Base-by-base conservation (phyloP, 2,329 filamentous ascomycete species). In the Pezicula carpinea region DNA sequence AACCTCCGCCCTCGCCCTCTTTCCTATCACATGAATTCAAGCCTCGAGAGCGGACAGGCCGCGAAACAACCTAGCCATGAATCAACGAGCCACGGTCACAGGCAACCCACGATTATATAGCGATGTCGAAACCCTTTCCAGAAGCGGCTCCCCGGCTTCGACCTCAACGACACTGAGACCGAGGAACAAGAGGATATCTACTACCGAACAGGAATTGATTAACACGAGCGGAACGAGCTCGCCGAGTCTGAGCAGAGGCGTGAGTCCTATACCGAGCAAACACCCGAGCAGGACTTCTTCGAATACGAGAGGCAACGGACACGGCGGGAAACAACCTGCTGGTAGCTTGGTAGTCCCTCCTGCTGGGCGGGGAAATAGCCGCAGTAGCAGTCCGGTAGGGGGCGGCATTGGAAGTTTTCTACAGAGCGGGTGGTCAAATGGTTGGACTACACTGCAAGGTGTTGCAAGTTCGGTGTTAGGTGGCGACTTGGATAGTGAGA, bases 201-300 rank as follows among this genome's bases (percentile, higher is more conserved):
- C 51, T n/a, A 50, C 53, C 14, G 60, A 63, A 43, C 58, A 60
- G 39, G 62, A 64, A 45, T 51, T 64, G 23, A 49, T 54, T 6
- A 59, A 44, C 29, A 61, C 56, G 17, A 54, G 52, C 47, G 55
- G 53, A 22, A 60, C 49, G 3, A 56, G 52, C 53, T 70, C 66
- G 49, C 63, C 69, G 34, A 53, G 60, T 14, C 57, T 68, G 19
- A 74, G 71, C 56, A 69, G 74, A 50, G 67, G 66, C 7, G 69
- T 66, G 17, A 78, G 75, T 57, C 75, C 77, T 17, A 68, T 77
- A 43, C 74, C 75, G 6, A 65, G 68, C 6, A 63, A 68, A 45
- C 69, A 68, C 48, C 68, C 58, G n/a, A 61, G 58, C 46, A 43
- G 53, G 22, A 53, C 38, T 44, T 33, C 22, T 42, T 31, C 41